Conservation (phyloP, 1,284 basidiomycete species). For the Leucoagaricus sp. region DNA sequence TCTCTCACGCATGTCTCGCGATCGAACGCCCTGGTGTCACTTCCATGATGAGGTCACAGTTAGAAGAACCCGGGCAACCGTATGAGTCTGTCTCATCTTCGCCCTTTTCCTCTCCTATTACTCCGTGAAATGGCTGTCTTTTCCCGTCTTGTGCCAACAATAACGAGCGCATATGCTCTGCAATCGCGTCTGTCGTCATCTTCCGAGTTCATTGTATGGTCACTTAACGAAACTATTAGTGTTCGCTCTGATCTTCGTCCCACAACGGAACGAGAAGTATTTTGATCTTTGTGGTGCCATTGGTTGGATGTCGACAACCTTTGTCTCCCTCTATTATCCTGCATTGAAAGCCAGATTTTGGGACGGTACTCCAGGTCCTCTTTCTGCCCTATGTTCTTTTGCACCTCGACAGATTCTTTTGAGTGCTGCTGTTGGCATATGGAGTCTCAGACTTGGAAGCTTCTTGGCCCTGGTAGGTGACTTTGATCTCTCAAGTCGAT, state of each 20-base stretch:
- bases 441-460: conserved; percentile 63
- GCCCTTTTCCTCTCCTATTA: conserved; percentile 17
- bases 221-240: conserved; percentile 30
- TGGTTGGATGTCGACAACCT: conserved; percentile 68
- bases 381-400: conserved; percentile 51
- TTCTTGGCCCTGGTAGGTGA: conserved; percentile 58
- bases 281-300: conserved; percentile 63
- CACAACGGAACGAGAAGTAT: conserved; percentile 55
- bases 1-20: conserved; percentile 8
- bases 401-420: conserved; percentile 36
- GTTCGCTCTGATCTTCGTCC: conserved; percentile 56
- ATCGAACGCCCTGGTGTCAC: background rate
- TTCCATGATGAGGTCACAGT: background rate
- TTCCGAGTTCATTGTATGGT: background rate
- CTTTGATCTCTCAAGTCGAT: background rate
- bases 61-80: background rate
- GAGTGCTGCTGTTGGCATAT: conserved; percentile 44
- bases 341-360: conserved; percentile 48
- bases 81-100: background rate
- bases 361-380: conserved; percentile 34
- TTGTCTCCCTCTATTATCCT: conserved; percentile 65
- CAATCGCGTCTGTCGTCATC: conserved; percentile 31
- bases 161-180: conserved; percentile 35
- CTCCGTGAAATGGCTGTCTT: conserved; percentile 32
- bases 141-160: conserved; percentile 35